These are phyloP conservation scores for Gaeumannomyces sp. DNA, from an alignment of 2,329 filamentous ascomycete genomes.

Conservation along the genomic window DNA sequence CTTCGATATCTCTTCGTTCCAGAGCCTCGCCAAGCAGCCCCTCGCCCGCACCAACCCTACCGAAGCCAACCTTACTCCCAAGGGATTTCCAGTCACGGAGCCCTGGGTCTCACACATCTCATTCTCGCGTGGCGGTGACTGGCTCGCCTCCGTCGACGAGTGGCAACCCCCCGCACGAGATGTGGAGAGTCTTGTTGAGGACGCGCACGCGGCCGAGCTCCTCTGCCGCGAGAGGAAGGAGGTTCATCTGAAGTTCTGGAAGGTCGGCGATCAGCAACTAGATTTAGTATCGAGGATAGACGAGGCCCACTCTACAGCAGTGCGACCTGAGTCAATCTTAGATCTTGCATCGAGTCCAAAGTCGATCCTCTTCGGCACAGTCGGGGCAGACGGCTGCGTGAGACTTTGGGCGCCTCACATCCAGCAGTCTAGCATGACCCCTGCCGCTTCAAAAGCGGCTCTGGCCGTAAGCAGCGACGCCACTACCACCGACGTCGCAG, in stretches of 20 bases:
- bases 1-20: slow-evolving; percentile 74
- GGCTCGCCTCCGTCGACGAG: slow-evolving; percentile 87
- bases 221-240: slow-evolving; percentile 37
- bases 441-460: slow-evolving; percentile 24
- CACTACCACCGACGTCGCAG: not conserved
- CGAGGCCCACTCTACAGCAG: slow-evolving; percentile 62
- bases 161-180: slow-evolving; percentile 75
- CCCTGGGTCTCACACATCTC: slow-evolving; percentile 71
- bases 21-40: slow-evolving; percentile 79
- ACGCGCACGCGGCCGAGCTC: slow-evolving; percentile 1
- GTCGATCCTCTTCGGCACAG: slow-evolving; percentile 69
- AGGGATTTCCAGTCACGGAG: slow-evolving; percentile 65
- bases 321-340: slow-evolving; percentile 54
- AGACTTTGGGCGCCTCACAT: slow-evolving; percentile 71
- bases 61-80: slow-evolving; percentile 67
- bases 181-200: slow-evolving; percentile 47
- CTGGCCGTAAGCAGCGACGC: not conserved
- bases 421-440: slow-evolving; percentile 52
- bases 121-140: slow-evolving; percentile 74
- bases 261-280: slow-evolving; percentile 51
- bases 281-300: slow-evolving; percentile 79
- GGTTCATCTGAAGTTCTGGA: slow-evolving; percentile 87
- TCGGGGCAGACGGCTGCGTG: slow-evolving; percentile 73
- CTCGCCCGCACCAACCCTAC: slow-evolving; percentile 84
- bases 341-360: slow-evolving; percentile 66